phyloP scores from a whole-genome alignment of 2,329 filamentous ascomycete species.

The Lasiodiplodia citricola region DNA sequence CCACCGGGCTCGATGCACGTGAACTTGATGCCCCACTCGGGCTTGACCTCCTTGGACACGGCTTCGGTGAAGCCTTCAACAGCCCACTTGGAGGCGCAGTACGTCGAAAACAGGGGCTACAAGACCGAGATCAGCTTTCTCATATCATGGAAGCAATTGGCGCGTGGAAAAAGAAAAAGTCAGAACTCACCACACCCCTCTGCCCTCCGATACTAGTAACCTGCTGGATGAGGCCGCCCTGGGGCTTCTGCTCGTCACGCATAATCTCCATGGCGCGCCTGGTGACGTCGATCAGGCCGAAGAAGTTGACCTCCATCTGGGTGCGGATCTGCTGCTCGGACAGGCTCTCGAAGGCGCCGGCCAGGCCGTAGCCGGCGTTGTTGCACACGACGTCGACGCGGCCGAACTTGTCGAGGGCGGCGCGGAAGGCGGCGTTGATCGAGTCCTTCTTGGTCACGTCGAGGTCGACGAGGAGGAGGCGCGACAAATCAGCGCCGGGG shows the following conservation, averaged over 20 bases:
- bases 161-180: background rate
- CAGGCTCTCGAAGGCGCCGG: conserved; percentile 59
- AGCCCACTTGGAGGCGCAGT: conserved; percentile 48
- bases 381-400: conserved; percentile 66
- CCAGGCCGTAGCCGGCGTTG: conserved; percentile 65
- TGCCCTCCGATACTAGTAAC: conserved; percentile 61
- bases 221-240: conserved; percentile 61
- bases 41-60: conserved; percentile 50
- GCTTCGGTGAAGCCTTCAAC: conserved; percentile 56
- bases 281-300: conserved; percentile 62
- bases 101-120: conserved; percentile 25
- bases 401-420: conserved; percentile 55
- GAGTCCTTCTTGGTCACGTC: conserved; percentile 58
- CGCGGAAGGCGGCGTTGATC: conserved; percentile 53
- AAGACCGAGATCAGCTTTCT: background rate
- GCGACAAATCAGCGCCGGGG: conserved; percentile 55
- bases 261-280: conserved; percentile 25
- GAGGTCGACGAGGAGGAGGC: conserved; percentile 45
- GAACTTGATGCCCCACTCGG: conserved; percentile 50
- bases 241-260: conserved; percentile 37
- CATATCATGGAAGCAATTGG: background rate
- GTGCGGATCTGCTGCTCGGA: conserved; percentile 54
- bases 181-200: conserved; percentile 37
- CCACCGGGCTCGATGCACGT: conserved; percentile 54
- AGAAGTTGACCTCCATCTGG: conserved; percentile 66